phyloP scores from a whole-genome alignment of 306 rosid genomes.

The Urtica urens region DNA sequence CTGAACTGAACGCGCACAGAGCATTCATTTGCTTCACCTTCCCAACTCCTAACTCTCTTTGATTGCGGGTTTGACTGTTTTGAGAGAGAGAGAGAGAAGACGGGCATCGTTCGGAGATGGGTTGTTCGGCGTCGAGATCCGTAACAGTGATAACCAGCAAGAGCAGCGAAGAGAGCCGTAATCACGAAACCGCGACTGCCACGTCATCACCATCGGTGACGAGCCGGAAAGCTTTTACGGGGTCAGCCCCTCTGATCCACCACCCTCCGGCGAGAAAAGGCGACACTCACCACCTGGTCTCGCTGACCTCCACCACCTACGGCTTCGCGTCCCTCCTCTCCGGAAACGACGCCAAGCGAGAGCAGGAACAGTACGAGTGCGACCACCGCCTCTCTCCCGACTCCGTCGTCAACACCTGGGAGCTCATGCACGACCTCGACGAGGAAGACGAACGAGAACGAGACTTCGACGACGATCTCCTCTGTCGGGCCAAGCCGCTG shows the following conservation, averaged over 20 bases:
- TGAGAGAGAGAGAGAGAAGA: not conserved
- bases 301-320: conserved; percentile 83
- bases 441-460: too few relatives aligned
- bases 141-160: conserved; percentile 29
- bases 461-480: conserved; percentile 25
- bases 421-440: conserved; percentile 59
- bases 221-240: conserved; percentile 37
- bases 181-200: conserved; percentile 19
- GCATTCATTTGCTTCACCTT: conserved; percentile 13
- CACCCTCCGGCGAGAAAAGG: conserved; percentile 71
- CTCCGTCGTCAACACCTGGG: conserved; percentile 92
- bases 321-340: conserved; percentile 61
- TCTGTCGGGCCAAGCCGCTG: conserved; percentile 14
- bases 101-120: conserved; percentile 34
- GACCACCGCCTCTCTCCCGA: conserved; percentile 50
- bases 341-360: not conserved
- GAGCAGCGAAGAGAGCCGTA: conserved; percentile 16
- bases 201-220: conserved; percentile 25
- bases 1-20: too few relatives aligned
- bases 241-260: conserved; percentile 57
- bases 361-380: not conserved
- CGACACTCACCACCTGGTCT: conserved; percentile 76
- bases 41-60: conserved; percentile 19
- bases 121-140: conserved; percentile 77
- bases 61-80: not conserved